Evolutionary conservation across 306 rosid species (phyloP).

Genomic region (Pterocarpus santalinus): DNA sequence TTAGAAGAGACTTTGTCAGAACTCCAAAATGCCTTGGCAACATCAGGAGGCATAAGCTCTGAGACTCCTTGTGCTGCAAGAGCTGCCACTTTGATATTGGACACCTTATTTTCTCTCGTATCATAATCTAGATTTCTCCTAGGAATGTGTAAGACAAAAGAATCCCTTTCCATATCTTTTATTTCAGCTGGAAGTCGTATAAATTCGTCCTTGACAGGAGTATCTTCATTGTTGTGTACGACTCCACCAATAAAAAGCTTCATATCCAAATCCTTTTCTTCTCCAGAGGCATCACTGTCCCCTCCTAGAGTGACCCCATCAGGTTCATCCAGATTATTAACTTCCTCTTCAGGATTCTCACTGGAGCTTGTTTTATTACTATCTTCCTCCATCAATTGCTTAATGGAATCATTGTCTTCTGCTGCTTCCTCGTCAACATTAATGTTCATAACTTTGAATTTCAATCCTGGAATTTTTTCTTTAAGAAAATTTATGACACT

Average conservation of each 20-base stretch:
- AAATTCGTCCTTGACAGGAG: slow-evolving; percentile 76
- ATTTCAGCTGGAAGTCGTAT: slow-evolving; percentile 90
- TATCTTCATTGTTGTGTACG: slow-evolving; percentile 84
- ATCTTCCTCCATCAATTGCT: slow-evolving; percentile 79
- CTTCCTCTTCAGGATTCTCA: slow-evolving; percentile 75
- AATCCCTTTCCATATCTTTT: slow-evolving; percentile 78
- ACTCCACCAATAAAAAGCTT: slow-evolving; percentile 90
- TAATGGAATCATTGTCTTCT: slow-evolving; percentile 71
- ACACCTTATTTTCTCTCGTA: slow-evolving; percentile 61
- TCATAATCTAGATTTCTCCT: slow-evolving; percentile 69
- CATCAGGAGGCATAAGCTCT: slow-evolving; percentile 96
- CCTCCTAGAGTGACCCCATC: slow-evolving; percentile 75
- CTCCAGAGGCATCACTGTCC: slow-evolving; percentile 63
- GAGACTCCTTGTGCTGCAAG: slow-evolving; percentile 82
- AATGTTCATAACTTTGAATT: slow-evolving; percentile 84
- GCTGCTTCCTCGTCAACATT: slow-evolving; percentile 68
- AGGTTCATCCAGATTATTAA: slow-evolving; percentile 70
- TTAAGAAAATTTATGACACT: slow-evolving; percentile 90
- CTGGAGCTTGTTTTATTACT: slow-evolving; percentile 57
- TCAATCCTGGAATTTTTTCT: slow-evolving; percentile 96
- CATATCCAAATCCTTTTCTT: slow-evolving; percentile 86
- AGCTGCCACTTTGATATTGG: slow-evolving; percentile 83
- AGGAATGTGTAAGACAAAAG: slow-evolving; percentile 83
- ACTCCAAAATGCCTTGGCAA: slow-evolving; percentile 89
- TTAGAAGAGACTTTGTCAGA: slow-evolving; percentile 87